These are phyloP conservation scores for Fraxinus angustifolia DNA, from an alignment of 305 asterid species.

Conservation along the genomic window DNA sequence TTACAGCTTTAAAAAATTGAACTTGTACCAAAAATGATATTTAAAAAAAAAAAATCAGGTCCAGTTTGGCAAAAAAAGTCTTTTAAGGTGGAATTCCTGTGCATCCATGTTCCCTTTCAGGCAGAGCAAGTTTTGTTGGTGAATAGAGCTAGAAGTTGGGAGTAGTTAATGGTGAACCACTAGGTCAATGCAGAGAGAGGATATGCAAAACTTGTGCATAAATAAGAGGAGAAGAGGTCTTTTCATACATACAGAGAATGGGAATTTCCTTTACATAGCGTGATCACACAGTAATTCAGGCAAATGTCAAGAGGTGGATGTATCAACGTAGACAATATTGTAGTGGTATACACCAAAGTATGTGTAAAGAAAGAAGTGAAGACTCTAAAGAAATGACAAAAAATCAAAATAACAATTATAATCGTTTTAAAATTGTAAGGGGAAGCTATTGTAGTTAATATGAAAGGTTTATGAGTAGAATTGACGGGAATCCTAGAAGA, in stretches of 20 bases:
- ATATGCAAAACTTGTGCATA: not conserved
- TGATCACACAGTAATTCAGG: not conserved
- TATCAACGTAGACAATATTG: not conserved
- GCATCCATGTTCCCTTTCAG: not conserved
- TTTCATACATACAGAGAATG: not conserved
- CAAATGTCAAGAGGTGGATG: not conserved
- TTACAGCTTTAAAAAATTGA: not conserved
- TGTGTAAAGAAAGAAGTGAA: not conserved
- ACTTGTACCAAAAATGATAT: not conserved
- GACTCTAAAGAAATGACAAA: not conserved
- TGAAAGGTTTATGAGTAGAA: not conserved
- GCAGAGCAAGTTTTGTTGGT: not conserved
- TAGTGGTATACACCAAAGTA: not conserved
- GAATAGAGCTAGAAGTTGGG: not conserved
- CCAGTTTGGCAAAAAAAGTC: not conserved
- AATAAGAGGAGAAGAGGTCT: not conserved
- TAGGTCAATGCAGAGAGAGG: not conserved
- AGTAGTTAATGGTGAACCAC: not conserved
- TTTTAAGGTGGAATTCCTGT: not conserved
- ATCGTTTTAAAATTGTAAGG: not conserved
- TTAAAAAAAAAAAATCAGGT: not conserved
- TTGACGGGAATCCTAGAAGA: not conserved
- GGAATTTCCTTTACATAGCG: not conserved
- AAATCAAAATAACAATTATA: not conserved
- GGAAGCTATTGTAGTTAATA: not conserved